Base-by-base conservation (phyloP, 306 rosid species). In the Casuarina equisetifolia region DNA sequence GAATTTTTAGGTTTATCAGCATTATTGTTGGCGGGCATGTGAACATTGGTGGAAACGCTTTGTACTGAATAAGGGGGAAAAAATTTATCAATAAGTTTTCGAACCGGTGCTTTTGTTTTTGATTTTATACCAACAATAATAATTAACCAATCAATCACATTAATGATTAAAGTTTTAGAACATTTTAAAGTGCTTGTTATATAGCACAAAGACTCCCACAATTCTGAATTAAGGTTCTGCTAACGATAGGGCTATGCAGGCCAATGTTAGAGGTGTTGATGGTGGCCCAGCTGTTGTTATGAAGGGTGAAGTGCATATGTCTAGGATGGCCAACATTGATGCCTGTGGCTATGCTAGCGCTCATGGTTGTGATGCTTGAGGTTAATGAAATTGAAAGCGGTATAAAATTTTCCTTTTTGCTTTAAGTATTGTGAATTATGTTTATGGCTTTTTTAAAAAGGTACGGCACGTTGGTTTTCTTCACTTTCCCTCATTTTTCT, bases 191-290 rank as follows among this genome's bases (percentile, higher is more conserved):
- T 46, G 39, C 32, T 52, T 64, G 13, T 45, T 32, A 66, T 16
- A 66, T 64, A 59, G 39, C 36, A 4, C 58, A 1, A 39, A 39
- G 35, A 53, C 53, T 43, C 50, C 49, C 61, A 52, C 69, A 20
- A 70, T 46, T 13, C 16, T 12, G 45, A 80, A 72, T 49, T 55
- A 50, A 38, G 70, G 25, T 73, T 45, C 5, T 51, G 63, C 9
- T 25, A 53, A 53, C n/a, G 9, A 64, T 48, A 40, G 54, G 78
- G 64, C 13, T 51, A 91, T 89, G 97, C 83, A 84, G 85, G 52
- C 77, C 87, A 81, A 83, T 78, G 76, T 25, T 25, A 1, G 32
- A 0, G 32, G 32, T 25, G 32, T 0, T 25, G 32, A 25, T 25
- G 32, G 32, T 1, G 32, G 32, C 32, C 32, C 32, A 25, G 32